Evolutionary conservation across 441 rosid species (phyloP).

Genomic region (Manihot esculenta): DNA sequence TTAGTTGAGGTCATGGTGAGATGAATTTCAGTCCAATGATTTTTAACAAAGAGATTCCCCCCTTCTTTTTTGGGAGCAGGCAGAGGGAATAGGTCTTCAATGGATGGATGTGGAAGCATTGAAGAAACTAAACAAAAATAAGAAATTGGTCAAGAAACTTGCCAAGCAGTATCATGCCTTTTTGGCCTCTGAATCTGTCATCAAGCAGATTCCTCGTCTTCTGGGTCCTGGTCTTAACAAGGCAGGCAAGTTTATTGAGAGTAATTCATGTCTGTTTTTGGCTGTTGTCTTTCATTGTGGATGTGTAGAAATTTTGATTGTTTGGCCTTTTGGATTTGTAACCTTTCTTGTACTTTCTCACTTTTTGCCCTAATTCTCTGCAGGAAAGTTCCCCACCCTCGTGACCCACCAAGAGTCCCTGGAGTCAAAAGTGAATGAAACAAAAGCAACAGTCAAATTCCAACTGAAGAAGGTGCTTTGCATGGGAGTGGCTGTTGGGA

Average conservation of each 20-base stretch:
- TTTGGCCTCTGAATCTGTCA: slow-evolving; percentile 93
- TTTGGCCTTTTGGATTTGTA: too few species aligned
- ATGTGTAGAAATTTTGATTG: not conserved
- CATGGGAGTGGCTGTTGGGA: slow-evolving; percentile 98
- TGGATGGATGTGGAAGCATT: slow-evolving; percentile 92
- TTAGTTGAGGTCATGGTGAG: not conserved
- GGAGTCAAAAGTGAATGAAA: slow-evolving; percentile 92
- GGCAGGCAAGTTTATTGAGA: slow-evolving; percentile 70
- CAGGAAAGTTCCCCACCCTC: slow-evolving; percentile 98
- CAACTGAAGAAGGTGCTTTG: slow-evolving; percentile 94
- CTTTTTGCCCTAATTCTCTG: not conserved
- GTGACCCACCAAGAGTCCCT: slow-evolving; percentile 93
- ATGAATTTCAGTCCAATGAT: not conserved
- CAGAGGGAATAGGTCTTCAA: slow-evolving; percentile 68
- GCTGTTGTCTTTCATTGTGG: not conserved
- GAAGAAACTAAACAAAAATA: slow-evolving; percentile 95
- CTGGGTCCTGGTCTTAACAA: slow-evolving; percentile 99
- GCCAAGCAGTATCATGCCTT: slow-evolving; percentile 96
- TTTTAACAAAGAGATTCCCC: too few species aligned
- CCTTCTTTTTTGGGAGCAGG: slow-evolving; percentile 44
- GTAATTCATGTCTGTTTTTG: not conserved
- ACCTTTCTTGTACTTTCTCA: too few species aligned
- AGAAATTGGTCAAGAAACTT: slow-evolving; percentile 93
- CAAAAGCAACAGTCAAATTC: slow-evolving; percentile 84
- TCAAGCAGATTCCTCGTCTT: slow-evolving; percentile 99